Evolutionary conservation across 2,329 filamentous ascomycete genomes (phyloP), one percentile per base, ranked within the genome.

Genomic region (Chaetothyriales sp.): DNA sequence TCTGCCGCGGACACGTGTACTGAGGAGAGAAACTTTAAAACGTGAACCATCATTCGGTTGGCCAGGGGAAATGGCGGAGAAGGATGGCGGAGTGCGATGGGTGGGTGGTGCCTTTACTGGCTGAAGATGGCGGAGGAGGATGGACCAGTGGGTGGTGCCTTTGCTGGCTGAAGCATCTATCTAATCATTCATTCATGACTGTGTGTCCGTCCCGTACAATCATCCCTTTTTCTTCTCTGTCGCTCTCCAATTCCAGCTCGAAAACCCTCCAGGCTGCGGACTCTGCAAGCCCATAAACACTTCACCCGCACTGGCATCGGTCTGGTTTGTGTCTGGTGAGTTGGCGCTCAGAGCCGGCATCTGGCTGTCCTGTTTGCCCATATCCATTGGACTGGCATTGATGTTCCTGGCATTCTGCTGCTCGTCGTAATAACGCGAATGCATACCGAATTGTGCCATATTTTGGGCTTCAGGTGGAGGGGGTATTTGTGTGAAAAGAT

Each of bases 231-330:
- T 56, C 49, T 49, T 52, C 39, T 52, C 52, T 53, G 57, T 56
- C 25, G 57, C 52, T 3, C 56, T 58, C 57, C 57, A 60, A 44
- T 57, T 58, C 58, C 58, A 60, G 46, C 45, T 49, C 2, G 57
- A 51, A 18, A 56, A 44, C 7, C 53, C 55, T 8, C 56, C 56
- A 2, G 58, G 53, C 32, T 54, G 55, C 6, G 58, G 58, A 36
- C 53, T 56, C 32, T 55, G 52, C 25, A 57, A 54, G 5, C 58
- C 58, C 58, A 60, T 60, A 49, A 59, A 60, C n/a, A 59, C 57
- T 49, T 59, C 54, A 28, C 58, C 58, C 12, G 53, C 55, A 44
- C 47, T 52, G 20, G 51, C 53, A 18, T 53, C 57, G 43, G 51
- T 55, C 43, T 28, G 28, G 15, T 39, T 36, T 18, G 20, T 50